These are phyloP conservation scores for Quercus gilva DNA, from an alignment of 306 rosid species.

Conservation along the genomic window DNA sequence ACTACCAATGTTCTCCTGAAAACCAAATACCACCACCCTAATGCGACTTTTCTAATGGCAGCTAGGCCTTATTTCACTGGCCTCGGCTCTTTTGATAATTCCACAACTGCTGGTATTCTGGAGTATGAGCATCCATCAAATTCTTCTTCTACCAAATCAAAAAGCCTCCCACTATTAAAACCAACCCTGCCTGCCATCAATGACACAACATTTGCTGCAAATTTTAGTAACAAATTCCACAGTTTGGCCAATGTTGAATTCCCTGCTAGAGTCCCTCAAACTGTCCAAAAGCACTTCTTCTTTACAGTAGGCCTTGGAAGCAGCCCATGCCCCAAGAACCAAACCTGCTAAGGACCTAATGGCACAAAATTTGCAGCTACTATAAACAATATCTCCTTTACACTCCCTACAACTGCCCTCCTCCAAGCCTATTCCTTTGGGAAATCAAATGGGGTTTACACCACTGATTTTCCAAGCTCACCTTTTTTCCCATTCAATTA, in stretches of 20 bases:
- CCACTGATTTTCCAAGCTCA: background rate
- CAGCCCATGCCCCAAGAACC: background rate
- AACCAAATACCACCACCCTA: background rate
- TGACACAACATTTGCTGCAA: constrained; percentile 13
- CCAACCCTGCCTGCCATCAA: constrained; percentile 26
- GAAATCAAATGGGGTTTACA: constrained; percentile 30
- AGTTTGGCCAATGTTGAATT: constrained; percentile 17
- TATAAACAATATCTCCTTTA: constrained; percentile 21
- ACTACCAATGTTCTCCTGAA: constrained; percentile 27
- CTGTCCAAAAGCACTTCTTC: constrained; percentile 17
- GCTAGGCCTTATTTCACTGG: too few species aligned
- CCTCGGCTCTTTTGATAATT: too few species aligned
- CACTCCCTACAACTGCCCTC: constrained; percentile 13
- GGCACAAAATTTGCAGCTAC: too few species aligned
- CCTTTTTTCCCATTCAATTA: too few species aligned
- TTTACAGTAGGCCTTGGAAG: constrained; percentile 35
- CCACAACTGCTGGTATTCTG: too few species aligned
- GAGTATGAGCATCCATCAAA: too few species aligned
- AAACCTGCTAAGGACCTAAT: too few species aligned
- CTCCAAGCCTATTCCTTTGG: constrained; percentile 23
- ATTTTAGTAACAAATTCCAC: constrained; percentile 27
- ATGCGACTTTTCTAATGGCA: too few species aligned
- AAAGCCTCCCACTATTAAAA: too few species aligned
- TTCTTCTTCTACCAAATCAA: too few species aligned
- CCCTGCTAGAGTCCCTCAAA: constrained; percentile 24